Base-by-base conservation (phyloP, 2,329 filamentous ascomycete species). In the Camillea tinctor region DNA sequence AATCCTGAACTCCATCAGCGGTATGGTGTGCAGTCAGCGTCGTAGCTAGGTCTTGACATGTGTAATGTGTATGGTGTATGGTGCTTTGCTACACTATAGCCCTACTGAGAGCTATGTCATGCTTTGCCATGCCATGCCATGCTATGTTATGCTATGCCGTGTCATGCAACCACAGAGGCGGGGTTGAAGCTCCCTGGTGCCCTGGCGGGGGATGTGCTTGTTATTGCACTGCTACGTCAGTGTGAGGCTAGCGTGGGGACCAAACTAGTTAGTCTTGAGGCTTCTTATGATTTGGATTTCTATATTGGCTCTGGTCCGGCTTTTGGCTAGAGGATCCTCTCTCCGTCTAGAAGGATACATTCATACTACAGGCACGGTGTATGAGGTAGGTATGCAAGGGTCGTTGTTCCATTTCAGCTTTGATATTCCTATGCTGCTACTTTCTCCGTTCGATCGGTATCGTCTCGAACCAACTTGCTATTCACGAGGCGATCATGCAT, bases 1-100 rank as follows among this genome's bases (percentile, higher is more conserved):
- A 56, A 63, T 61, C 64, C 57, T 26, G 26, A 59, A 53, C n/a
- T 54, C 51, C 24, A 26, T 24, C 54, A 52, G 60, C 60, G 56
- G 56, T 61, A 52, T 57, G 57, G 60, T 66, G 59, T 62, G 61
- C 61, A 62, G 59, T 64, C 63, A 64, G 60, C 63, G 55, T 30
- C 40, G 58, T 52, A 36, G 52, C 50, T 52, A 36, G 52, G 44
- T 51, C 52, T 48, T 15, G 36, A 44, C 36, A 44, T 44, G 36
- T 44, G 36, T 44, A 44, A 3, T n/a, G n/a, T n/a, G n/a, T n/a
- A n/a, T n/a, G n/a, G n/a, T n/a, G n/a, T n/a, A n/a, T n/a, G n/a
- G n/a, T n/a, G n/a, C n/a, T n/a, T 11, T 44, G 7, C 26, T 30
- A 30, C 26, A 30, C 26, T 44, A 11, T 44, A 44, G 17, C 36